phyloP scores from a whole-genome alignment of 169 alveolate species.

The Cyclospora cayetanensis region DNA sequence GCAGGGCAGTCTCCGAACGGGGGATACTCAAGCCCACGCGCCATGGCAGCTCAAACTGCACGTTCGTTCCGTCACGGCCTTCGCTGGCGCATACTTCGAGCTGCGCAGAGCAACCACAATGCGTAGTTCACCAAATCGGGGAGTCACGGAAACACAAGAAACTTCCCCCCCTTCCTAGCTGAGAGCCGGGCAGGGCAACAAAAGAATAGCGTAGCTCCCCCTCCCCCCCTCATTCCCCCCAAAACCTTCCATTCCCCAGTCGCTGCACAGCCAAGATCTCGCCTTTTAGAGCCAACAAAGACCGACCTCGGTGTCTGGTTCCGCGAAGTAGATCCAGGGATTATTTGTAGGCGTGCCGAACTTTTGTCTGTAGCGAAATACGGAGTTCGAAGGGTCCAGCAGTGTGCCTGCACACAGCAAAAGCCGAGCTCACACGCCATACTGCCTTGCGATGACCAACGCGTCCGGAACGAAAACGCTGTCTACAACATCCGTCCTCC shows the following conservation, averaged over 20 bases:
- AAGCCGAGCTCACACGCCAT: no score
- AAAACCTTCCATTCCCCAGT: no score
- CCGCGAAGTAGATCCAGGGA: not conserved
- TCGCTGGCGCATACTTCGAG: not conserved
- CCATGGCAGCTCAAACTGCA: not conserved
- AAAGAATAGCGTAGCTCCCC: no score
- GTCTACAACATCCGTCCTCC: no score
- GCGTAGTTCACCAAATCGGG: not conserved
- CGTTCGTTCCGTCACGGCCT: not conserved
- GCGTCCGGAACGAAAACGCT: no score
- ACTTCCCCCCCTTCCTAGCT: not conserved
- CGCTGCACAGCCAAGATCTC: not conserved
- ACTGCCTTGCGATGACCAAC: no score
- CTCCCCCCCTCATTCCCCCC: no score
- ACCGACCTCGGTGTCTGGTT: slow-evolving; percentile 2
- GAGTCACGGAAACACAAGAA: not conserved
- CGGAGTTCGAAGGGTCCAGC: not conserved
- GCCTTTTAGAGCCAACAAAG: not conserved
- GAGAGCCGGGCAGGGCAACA: not conserved
- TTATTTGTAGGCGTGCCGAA: not conserved
- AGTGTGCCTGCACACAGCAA: not conserved
- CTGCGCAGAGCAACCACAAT: not conserved
- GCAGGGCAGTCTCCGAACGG: slow-evolving; percentile 2
- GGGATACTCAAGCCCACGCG: not conserved
- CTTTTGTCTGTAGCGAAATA: not conserved